Conservation (phyloP, 148 eudicot genomes). For the Chenopodium berlandieri region DNA sequence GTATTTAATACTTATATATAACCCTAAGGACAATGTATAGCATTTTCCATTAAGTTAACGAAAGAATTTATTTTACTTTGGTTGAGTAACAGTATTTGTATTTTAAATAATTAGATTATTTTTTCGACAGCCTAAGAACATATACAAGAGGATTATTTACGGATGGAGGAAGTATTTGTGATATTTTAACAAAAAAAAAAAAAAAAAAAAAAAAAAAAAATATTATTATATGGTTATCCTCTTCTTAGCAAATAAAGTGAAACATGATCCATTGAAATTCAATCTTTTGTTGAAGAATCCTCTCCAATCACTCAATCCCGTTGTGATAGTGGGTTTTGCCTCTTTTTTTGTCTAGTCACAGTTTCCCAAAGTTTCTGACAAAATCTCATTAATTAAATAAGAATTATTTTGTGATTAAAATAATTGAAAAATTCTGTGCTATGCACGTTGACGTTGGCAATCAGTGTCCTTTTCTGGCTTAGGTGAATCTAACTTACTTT, state of each 20-base stretch:
- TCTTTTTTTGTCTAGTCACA: neutral
- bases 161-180: too few species aligned
- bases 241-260: conserved; percentile 18
- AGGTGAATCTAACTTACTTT: conserved; percentile 26
- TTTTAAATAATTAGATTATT: too few species aligned
- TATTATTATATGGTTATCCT: conserved; percentile 13
- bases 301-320: conserved; percentile 37
- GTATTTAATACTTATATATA: too few species aligned
- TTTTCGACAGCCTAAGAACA: too few species aligned
- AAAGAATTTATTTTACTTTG: too few species aligned
- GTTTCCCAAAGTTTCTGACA: neutral
- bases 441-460: conserved; percentile 31
- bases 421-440: neutral
- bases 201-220: neutral
- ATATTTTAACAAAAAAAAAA: too few species aligned
- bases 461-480: conserved; percentile 37
- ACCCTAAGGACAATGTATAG: too few species aligned
- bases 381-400: neutral
- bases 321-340: conserved; percentile 9
- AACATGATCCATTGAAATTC: conserved; percentile 63
- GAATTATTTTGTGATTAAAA: neutral
- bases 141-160: too few species aligned
- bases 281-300: conserved; percentile 43
- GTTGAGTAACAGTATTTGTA: too few species aligned
- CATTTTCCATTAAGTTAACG: too few species aligned